Evolutionary conservation across 1,284 basidiomycete species (phyloP), one percentile per base, ranked within the genome.

Genomic region (Trametes hirsuta): DNA sequence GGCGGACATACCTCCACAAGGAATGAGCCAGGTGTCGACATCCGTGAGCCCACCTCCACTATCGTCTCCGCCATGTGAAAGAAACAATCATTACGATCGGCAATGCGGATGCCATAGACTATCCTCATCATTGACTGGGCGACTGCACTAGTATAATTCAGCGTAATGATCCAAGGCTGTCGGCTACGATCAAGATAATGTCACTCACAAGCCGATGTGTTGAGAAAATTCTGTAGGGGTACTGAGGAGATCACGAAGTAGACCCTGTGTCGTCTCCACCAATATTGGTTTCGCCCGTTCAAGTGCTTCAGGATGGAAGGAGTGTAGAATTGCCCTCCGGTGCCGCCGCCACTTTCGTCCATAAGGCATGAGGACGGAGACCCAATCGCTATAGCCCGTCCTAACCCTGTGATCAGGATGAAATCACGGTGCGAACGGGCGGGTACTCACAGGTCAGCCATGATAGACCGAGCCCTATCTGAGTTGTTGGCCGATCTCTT

Each of bases 1-100:
- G 53, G 25, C 0, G 66, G 64, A 5, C 66, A 18, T 0, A 46
- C 22, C n/a, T 68, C 64, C 14, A 66, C 66, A 5, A 50, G 15
- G 41, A 63, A 59, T 14, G 60, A 47, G 2, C 63, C 64, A 15
- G 64, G 62, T 4, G 48, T 24, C 4, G 54, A 21, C 35, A 57
- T 56, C 2, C 42, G 42, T 15, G 61, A 54, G 5, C 56, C 56
- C 9, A 64, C 55, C 8, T 57, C 46, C 6, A 56, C 54, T 24
- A 61, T 63, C 6, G 58, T 52, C 6, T 59, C 48, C 12, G 56
- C 61, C 35, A 59, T 56, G 2, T 59, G 44, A 11, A 67, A 50
- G 24, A 58, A 53, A 5, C 22, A 42, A 25, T 65, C 63, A 35
- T 63, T 59, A 30, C 18, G 50, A n/a, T 61, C 59, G 2, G 39